phyloP scores from a whole-genome alignment of 768 basidiomycete genomes.

The Lactarius sanguifluus region DNA sequence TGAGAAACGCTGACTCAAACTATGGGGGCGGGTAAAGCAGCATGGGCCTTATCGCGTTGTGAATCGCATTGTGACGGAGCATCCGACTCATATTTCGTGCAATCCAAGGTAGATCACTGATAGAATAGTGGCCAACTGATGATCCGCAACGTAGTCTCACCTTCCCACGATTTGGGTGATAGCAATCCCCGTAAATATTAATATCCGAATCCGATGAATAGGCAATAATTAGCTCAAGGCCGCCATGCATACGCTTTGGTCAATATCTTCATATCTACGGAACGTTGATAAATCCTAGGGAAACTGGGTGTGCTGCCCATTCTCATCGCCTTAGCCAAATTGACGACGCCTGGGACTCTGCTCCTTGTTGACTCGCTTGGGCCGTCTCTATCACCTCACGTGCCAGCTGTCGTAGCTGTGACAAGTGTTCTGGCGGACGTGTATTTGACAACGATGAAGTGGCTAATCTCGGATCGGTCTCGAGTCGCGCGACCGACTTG shows the following conservation, averaged over 20 bases:
- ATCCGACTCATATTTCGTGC: too few species aligned
- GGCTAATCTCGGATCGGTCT: conserved; percentile 15
- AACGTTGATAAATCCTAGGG: not conserved
- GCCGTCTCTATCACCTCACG: conserved; percentile 15
- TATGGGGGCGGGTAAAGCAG: too few species aligned
- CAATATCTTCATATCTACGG: not conserved
- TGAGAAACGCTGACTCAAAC: too few species aligned
- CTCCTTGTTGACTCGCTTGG: conserved; percentile 4
- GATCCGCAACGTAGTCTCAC: too few species aligned
- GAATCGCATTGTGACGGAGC: too few species aligned
- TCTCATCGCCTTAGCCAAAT: conserved; percentile 21
- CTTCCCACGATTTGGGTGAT: too few species aligned
- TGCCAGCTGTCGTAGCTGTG: conserved; percentile 22
- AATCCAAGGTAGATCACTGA: too few species aligned
- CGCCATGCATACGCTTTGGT: not conserved
- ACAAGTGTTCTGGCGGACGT: conserved; percentile 12
- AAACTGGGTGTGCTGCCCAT: not conserved
- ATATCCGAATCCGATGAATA: not conserved
- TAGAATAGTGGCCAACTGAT: too few species aligned
- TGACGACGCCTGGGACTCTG: conserved; percentile 6
- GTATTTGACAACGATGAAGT: conserved; percentile 20
- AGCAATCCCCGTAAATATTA: too few species aligned
- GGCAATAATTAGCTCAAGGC: not conserved
- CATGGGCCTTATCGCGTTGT: too few species aligned
- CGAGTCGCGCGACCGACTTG: conserved; percentile 21